Base-by-base conservation (phyloP, 2,329 filamentous ascomycete species). In the Polytolypa hystricis region DNA sequence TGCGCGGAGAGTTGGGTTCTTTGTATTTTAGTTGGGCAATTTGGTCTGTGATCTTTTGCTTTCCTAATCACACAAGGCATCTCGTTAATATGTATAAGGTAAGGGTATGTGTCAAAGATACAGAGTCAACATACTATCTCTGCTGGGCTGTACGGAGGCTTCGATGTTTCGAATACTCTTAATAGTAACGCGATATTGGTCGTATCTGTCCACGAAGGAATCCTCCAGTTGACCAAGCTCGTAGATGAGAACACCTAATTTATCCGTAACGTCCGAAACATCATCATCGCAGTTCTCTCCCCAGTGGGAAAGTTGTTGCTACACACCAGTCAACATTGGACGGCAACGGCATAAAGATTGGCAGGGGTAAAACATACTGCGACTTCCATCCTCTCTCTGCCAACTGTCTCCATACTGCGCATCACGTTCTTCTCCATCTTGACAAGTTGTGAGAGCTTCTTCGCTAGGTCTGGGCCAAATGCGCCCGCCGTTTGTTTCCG, bases 401-500 rank as follows among this genome's bases (percentile, higher is more conserved):
- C 86, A 37, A 96, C 91, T 33, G 85, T 73, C 61, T 98, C 91
- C 73, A 96, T 79, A 60, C 86, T 95, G 62, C 91, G 85, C 91
- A 98, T 98, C 39, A 95, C 84, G 59, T 98, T 96, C 79, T 98
- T 98, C 70, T 98, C 91, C 91, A 98, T 98, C 77, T 98, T 98
- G 46, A 98, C 91, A 36, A 98, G 76, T 68, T 93, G 84, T 27
- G 87, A 85, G 44, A 98, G 79, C 74, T 98, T 98, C 75, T 94
- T 95, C 41, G 91, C 82, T 41, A 98, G 79, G 54, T 98, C 91
- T 40, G 87, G 77, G 23, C 77, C 77, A 53, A 70, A 71, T 41
- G 67, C 66, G 26, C 68, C 68, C 16, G 67, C 67, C 35, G 68
- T 57, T 30, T 64, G 61, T 50, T 69, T 69, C 42, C 67, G 64